Conservation (phyloP, 208 protist genomes). For the Trypanosoma conorhini region DNA sequence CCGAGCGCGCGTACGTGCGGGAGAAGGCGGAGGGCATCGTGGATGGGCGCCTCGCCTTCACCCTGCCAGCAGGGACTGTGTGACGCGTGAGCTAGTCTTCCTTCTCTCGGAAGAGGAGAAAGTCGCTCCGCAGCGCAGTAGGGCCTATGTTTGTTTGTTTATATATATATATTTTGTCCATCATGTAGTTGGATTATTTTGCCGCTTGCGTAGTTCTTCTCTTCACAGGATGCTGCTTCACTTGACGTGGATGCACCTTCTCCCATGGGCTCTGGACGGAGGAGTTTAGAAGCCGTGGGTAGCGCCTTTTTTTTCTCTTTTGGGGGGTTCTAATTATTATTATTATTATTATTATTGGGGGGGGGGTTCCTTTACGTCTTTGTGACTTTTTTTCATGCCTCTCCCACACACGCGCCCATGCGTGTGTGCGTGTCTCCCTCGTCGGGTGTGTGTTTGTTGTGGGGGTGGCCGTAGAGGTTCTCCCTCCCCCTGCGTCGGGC, state of each 20-base stretch:
- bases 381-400: neutral
- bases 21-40: conserved; percentile 17
- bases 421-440: neutral
- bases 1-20: conserved; percentile 26
- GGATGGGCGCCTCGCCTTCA: conserved; percentile 15
- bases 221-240: neutral
- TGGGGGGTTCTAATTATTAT: neutral
- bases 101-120: conserved; percentile 1
- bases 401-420: neutral
- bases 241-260: neutral
- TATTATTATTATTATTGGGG: conserved; percentile 20
- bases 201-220: conserved; percentile 8
- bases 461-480: neutral
- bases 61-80: neutral
- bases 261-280: conserved; percentile 16
- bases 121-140: neutral
- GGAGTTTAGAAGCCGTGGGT: neutral
- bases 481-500: too few relatives aligned
- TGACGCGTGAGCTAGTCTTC: neutral
- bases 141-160: conserved; percentile 11
- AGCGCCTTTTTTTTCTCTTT: neutral
- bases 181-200: neutral
- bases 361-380: conserved; percentile 7
- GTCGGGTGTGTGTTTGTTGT: neutral
- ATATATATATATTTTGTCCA: too few relatives aligned